Evolutionary conservation across 108 stramenopile species (phyloP), one percentile per base, ranked within the genome.

Genomic region (Cyclotella baltica): DNA sequence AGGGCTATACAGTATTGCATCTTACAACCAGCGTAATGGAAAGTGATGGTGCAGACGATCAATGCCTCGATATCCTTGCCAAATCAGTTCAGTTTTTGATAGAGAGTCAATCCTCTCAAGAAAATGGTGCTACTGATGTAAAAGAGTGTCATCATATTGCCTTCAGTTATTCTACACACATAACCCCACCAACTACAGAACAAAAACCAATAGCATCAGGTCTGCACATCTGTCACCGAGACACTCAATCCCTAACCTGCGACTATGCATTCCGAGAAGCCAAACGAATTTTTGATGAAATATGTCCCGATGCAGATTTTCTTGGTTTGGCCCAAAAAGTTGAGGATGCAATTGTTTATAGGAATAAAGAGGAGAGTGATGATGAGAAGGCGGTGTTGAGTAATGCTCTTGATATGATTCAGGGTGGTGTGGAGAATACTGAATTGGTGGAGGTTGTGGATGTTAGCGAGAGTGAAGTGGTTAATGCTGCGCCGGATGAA

Each of bases 191-290:
- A 62, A 8, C 19, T 66, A 33, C 47, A 20, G 46, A 19, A 48
- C 25, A 10, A 33, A 29, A 31, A 57, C 38, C 51, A 67, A 46
- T 30, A 56, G 56, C 70, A 2, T 35, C 73, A 40, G 90, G 90
- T 62, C 47, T 94, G 19, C 88, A 92, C 50, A 31, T 87, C 56
- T 88, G 85, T 30, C 61, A 68, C 34, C 77, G 78, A 25, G 62
- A 73, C 38, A 84, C 46, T 37, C 87, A 87, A 70, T 80, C 70
- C 18, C 59, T 92, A 67, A 86, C 86, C 6, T 84, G 83, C 25
- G 93, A 92, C 69, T 71, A 55, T 47, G 87, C 93, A 38, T 92
- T 94, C 78, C 87, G 84, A 33, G 87, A 90, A 82, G 93, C 93
- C 4, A 70, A 82, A 72, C 66, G 67, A 19, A 85, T 94, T 11